These are phyloP conservation scores for Fusarium domesticum DNA, from an alignment of 2,329 filamentous ascomycete genomes.

Conservation along the genomic window DNA sequence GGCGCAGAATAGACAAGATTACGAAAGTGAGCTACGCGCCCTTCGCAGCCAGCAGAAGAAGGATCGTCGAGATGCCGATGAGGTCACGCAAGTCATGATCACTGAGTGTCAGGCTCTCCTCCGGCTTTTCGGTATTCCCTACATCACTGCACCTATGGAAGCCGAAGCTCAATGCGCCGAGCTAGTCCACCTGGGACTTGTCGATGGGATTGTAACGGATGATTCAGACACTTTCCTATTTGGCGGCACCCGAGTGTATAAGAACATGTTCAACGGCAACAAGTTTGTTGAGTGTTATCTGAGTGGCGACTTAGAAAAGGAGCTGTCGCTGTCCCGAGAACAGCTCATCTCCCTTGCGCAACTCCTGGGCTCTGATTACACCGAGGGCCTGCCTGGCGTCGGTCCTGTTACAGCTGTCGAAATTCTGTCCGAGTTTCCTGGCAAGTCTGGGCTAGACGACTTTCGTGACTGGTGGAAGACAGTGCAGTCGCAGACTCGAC, in stretches of 20 bases:
- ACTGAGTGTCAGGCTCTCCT: conserved; percentile 91
- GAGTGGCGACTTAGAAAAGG: conserved; percentile 75
- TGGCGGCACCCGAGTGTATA: conserved; percentile 93
- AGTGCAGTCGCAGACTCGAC: conserved; percentile 66
- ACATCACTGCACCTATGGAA: conserved; percentile 98
- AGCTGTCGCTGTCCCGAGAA: conserved; percentile 80
- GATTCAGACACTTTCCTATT: conserved; percentile 97
- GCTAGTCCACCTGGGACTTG: conserved; percentile 78
- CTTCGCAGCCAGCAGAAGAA: conserved; percentile 94
- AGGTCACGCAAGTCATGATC: conserved; percentile 95
- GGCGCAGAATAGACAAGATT: conserved; percentile 69
- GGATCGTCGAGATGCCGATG: conserved; percentile 91
- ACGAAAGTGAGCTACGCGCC: conserved; percentile 82
- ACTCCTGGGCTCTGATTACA: conserved; percentile 90
- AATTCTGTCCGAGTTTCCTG: conserved; percentile 84
- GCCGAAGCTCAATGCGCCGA: conserved; percentile 97
- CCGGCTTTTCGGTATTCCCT: conserved; percentile 86
- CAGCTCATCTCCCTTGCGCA: conserved; percentile 90
- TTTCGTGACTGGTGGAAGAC: conserved; percentile 87
- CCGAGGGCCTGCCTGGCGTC: conserved; percentile 83
- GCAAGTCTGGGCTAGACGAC: conserved; percentile 56
- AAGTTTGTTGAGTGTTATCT: conserved; percentile 98
- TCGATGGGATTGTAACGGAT: conserved; percentile 97
- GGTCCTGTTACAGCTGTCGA: conserved; percentile 94
- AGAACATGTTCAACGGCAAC: conserved; percentile 99